A percentile compares a stretch with the other conserved stretches of the same genome.
Conservation (phyloP, 345 rosid genomes). For the Laguncularia racemosa region DNA sequence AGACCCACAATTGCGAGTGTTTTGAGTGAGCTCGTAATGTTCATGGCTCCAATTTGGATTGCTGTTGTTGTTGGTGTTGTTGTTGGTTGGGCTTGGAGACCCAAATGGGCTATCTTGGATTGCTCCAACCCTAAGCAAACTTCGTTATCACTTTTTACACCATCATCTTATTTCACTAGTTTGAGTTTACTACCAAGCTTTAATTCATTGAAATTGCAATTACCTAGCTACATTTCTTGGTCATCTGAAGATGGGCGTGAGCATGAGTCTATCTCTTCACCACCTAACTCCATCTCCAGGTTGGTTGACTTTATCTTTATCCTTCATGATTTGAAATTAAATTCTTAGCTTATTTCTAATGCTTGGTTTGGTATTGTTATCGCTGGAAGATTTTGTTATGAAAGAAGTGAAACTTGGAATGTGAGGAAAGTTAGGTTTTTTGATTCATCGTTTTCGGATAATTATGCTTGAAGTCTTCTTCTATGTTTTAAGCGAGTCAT, state of each 20-base stretch:
- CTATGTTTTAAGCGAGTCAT: too few relatives aligned
- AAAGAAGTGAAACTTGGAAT: too few relatives aligned
- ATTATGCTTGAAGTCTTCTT: too few relatives aligned
- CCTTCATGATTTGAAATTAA: not conserved
- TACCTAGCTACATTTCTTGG: constrained; percentile 44
- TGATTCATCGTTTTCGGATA: too few relatives aligned
- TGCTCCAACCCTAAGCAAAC: constrained; percentile 11
- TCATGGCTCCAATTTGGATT: constrained; percentile 70
- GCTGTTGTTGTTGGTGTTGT: constrained; percentile 76
- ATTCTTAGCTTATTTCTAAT: not conserved
- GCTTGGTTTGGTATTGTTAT: not conserved
- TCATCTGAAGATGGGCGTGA: constrained; percentile 21
- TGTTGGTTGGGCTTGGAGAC: constrained; percentile 96
- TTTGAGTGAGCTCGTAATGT: constrained; percentile 37
- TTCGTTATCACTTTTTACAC: not conserved
- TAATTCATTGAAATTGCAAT: constrained; percentile 40
- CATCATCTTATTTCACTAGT: constrained; percentile 4
- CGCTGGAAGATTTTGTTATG: not conserved
- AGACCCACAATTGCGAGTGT: constrained; percentile 39
- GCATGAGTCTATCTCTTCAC: constrained; percentile 14
- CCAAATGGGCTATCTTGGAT: constrained; percentile 70
- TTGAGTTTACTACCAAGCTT: constrained; percentile 28
- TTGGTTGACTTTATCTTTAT: constrained; percentile 14
- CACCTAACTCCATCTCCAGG: constrained; percentile 37
- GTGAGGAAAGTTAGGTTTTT: too few relatives aligned